phyloP scores from a whole-genome alignment of 768 basidiomycete genomes.

The Trametes gibbosa region DNA sequence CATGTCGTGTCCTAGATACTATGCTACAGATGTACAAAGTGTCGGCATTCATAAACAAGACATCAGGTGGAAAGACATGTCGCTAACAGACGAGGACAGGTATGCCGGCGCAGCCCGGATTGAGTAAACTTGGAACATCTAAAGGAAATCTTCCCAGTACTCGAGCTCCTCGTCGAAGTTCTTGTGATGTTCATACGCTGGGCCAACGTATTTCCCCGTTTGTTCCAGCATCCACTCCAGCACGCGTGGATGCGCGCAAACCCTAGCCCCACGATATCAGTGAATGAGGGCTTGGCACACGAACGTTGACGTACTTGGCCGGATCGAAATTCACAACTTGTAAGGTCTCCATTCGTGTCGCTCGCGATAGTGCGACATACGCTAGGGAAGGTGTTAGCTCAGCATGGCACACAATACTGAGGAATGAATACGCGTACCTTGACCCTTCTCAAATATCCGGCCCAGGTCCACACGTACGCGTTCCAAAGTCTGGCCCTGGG shows the following conservation, averaged over 20 bases:
- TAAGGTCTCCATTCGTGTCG: slow-evolving; percentile 61
- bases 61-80: not conserved
- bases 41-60: not conserved
- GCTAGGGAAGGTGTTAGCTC: slow-evolving; percentile 35
- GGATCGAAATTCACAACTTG: slow-evolving; percentile 65
- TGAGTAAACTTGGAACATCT: not conserved
- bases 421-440: slow-evolving; percentile 45
- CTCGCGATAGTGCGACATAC: slow-evolving; percentile 73
- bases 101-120: no score
- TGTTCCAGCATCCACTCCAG: slow-evolving; percentile 50
- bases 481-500: slow-evolving; percentile 86
- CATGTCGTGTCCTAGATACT: not conserved
- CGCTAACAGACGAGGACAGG: not conserved
- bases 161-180: slow-evolving; percentile 32
- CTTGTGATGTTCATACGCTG: slow-evolving; percentile 17
- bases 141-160: slow-evolving; percentile 10
- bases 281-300: not conserved
- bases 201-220: slow-evolving; percentile 13
- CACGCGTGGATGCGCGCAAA: slow-evolving; percentile 63
- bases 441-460: slow-evolving; percentile 76
- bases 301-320: slow-evolving; percentile 44
- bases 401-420: not conserved
- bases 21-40: not conserved
- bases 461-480: slow-evolving; percentile 78
- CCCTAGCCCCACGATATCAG: slow-evolving; percentile 36